These are phyloP conservation scores for Annulohypoxylon bovei DNA, from an alignment of 495 filamentous ascomycete genomes.

Conservation along the genomic window DNA sequence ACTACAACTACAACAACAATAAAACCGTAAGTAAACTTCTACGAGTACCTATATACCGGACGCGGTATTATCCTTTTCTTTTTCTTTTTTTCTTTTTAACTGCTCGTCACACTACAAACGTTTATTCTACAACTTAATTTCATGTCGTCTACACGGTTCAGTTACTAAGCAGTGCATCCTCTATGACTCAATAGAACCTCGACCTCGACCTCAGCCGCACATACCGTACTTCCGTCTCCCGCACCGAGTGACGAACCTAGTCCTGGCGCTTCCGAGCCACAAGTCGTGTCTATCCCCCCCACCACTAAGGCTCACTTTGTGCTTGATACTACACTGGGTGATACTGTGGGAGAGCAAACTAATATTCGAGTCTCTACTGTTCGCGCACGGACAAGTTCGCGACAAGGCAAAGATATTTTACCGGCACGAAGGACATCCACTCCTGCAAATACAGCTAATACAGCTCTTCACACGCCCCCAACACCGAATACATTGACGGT, in stretches of 20 bases:
- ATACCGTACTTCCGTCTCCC: conserved; percentile 62
- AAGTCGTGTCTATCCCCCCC: conserved; percentile 23
- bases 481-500: conserved; percentile 22
- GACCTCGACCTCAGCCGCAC: conserved; percentile 9
- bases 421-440: conserved; percentile 11
- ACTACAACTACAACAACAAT: not conserved
- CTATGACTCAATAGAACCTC: conserved; percentile 16
- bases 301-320: conserved; percentile 47
- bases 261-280: conserved; percentile 48
- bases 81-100: not conserved
- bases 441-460: conserved; percentile 30
- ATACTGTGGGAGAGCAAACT: not conserved
- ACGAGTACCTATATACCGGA: not conserved
- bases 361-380: conserved; percentile 17
- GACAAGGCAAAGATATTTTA: conserved; percentile 9
- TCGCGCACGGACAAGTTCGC: conserved; percentile 14
- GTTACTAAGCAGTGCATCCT: conserved; percentile 31
- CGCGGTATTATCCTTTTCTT: not conserved
- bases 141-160: not conserved
- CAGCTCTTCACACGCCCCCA: conserved; percentile 36
- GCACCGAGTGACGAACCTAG: conserved; percentile 65
- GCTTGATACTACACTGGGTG: conserved; percentile 23
- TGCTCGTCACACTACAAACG: too few relatives aligned
- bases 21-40: conserved; percentile 26
- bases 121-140: not conserved